Evolutionary conservation across 2,329 filamentous ascomycete species (phyloP).

Genomic region (Periglandula ipomoeae): DNA sequence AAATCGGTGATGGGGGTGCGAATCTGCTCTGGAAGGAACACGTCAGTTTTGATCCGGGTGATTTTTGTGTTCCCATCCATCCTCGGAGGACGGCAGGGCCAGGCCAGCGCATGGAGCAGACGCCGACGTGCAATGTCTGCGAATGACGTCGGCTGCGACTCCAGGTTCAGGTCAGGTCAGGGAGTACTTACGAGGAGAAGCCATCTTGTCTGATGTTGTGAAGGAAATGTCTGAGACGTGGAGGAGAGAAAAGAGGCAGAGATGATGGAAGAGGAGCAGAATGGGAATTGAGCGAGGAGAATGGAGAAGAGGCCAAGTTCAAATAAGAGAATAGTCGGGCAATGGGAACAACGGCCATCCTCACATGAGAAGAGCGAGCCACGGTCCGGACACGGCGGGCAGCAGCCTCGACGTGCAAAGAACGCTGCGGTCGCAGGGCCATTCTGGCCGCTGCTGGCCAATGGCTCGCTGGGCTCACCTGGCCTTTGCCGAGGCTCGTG

Average conservation of each 20-base stretch:
- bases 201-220: slow-evolving; percentile 5
- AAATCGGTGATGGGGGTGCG: slow-evolving; percentile 90
- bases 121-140: not conserved
- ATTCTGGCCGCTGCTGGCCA: slow-evolving; percentile 1
- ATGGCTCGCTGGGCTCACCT: not conserved
- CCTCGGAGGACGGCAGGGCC: not conserved
- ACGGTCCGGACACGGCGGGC: not conserved
- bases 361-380: not conserved
- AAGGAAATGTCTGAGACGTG: not conserved
- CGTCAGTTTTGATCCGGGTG: not conserved
- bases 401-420: too few species aligned
- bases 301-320: not conserved
- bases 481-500: slow-evolving; percentile 7
- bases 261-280: not conserved
- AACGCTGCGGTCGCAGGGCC: not conserved
- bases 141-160: not conserved
- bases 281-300: not conserved
- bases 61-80: not conserved
- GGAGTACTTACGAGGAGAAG: slow-evolving; percentile 12
- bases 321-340: not conserved
- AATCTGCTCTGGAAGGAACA: slow-evolving; percentile 40
- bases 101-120: not conserved
- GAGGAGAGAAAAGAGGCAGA: not conserved
- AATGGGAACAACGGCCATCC: not conserved
- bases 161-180: too few species aligned